Percentiles rank a stretch among this genome's conserved stretches.
These are phyloP conservation scores for Picochlorum costavermella DNA, from an alignment of 139 green algal species.

Conservation along the genomic window DNA sequence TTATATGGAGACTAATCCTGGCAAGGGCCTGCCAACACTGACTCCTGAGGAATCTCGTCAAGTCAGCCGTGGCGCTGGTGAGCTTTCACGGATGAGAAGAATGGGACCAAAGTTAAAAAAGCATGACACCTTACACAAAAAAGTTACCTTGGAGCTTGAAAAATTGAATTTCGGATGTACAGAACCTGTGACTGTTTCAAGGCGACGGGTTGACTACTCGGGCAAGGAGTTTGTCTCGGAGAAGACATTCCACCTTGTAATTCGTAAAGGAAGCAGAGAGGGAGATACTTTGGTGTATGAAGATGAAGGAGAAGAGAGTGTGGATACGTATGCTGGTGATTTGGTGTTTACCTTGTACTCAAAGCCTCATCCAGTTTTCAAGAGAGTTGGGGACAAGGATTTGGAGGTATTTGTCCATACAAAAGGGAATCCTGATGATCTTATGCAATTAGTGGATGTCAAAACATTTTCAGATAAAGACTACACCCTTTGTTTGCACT, in stretches of 20 bases:
- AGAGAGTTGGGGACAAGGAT: slow-evolving; percentile 11
- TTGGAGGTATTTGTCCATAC: slow-evolving; percentile 20
- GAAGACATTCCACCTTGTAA: slow-evolving; percentile 24
- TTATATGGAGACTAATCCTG: slow-evolving; percentile 26
- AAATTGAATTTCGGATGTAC: slow-evolving; percentile 29
- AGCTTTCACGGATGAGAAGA: slow-evolving; percentile 23
- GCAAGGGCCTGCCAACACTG: slow-evolving; percentile 22
- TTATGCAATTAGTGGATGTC: slow-evolving; percentile 1
- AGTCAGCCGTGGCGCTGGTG: slow-evolving; percentile 23
- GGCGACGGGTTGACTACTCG: slow-evolving; percentile 16
- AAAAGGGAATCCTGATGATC: neutral
- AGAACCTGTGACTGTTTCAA: slow-evolving; percentile 13
- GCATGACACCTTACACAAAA: slow-evolving; percentile 18
- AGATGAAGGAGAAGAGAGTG: slow-evolving; percentile 26
- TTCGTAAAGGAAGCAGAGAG: slow-evolving; percentile 21
- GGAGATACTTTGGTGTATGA: slow-evolving; percentile 26
- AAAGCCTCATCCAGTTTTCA: slow-evolving; percentile 27
- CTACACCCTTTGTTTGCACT: neutral
- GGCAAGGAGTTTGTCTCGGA: slow-evolving; percentile 2
- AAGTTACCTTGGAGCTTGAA: slow-evolving; percentile 16
- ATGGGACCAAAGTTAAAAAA: slow-evolving; percentile 25
- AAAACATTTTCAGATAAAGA: neutral
- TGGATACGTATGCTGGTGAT: slow-evolving; percentile 30
- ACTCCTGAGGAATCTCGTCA: slow-evolving; percentile 17
- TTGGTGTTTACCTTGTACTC: slow-evolving; percentile 17